A percentile compares a stretch with the other conserved stretches of the same genome.
Evolutionary conservation across 108 stramenopile genomes (phyloP).

Genomic region (Seminavis robusta): DNA sequence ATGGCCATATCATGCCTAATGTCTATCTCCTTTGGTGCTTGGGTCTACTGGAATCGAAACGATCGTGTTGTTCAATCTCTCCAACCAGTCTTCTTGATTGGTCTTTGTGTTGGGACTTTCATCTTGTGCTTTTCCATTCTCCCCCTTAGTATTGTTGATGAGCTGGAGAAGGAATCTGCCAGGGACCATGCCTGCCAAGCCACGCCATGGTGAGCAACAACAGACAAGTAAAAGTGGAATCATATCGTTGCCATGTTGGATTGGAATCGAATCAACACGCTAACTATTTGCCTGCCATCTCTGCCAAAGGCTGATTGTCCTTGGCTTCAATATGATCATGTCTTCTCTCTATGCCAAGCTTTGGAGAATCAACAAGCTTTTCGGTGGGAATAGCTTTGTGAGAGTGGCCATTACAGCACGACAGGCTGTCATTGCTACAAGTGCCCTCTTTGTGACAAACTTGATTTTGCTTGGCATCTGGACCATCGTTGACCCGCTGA

Average conservation of each 20-base stretch:
- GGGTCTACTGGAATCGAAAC: constrained; percentile 9
- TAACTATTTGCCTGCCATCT: no score
- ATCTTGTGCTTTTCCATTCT: constrained; percentile 20
- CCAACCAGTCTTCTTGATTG: constrained; percentile 32
- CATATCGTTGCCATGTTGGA: no score
- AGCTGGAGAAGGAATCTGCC: constrained; percentile 6
- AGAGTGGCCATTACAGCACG: no score
- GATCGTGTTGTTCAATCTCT: constrained; percentile 11
- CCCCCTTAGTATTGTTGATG: constrained; percentile 11
- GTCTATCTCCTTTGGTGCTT: constrained; percentile 6
- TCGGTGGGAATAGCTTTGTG: no score
- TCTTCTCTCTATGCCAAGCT: no score
- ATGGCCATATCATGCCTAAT: constrained; percentile 5
- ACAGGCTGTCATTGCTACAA: no score
- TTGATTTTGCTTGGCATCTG: constrained; percentile 4
- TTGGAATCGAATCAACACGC: no score
- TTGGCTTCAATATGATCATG: no score
- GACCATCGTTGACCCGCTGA: constrained; percentile 14
- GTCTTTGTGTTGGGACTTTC: constrained; percentile 30
- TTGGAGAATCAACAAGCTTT: no score
- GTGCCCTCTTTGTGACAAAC: constrained; percentile 8
- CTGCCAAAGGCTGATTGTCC: constrained; percentile 22
- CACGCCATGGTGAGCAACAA: no score
- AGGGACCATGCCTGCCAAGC: constrained; percentile 21
- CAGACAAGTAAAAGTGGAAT: no score